Evolutionary conservation across 345 rosid genomes (phyloP).

Genomic region (Sisymbrium altissimum): DNA sequence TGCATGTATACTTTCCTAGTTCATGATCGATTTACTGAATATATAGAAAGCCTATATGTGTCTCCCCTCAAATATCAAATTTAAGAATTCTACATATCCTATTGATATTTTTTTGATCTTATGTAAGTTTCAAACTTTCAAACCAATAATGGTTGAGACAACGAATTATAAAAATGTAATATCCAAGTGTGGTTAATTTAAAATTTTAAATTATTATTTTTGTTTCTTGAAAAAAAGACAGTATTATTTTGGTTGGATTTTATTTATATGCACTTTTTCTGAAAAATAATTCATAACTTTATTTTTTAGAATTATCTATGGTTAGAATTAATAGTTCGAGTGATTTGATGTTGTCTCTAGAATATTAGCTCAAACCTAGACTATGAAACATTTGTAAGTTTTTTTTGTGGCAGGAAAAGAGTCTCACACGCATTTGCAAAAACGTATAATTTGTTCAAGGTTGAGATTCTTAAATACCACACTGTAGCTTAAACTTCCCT

Average conservation of each 20-base stretch:
- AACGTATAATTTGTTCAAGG: background rate
- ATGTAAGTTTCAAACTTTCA: background rate
- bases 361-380: background rate
- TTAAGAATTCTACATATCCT: too few species aligned
- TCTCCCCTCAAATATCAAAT: background rate
- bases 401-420: background rate
- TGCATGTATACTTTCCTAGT: background rate
- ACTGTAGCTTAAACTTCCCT: background rate
- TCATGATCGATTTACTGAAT: background rate
- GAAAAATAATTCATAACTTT: too few species aligned
- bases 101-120: background rate
- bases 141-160: background rate
- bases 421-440: background rate
- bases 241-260: background rate
- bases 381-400: background rate
- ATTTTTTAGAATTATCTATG: background rate
- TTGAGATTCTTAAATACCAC: background rate
- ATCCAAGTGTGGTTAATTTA: background rate
- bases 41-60: background rate
- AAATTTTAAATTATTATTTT: too few species aligned
- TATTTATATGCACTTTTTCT: background rate
- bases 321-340: background rate
- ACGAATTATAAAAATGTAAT: background rate
- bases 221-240: too few species aligned
- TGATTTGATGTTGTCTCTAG: background rate